A percentile compares a stretch with the other conserved stretches of the same genome.
Evolutionary conservation across 202 grass and related monocot species (phyloP).

Genomic region (Dendrocalamus latiflorus): DNA sequence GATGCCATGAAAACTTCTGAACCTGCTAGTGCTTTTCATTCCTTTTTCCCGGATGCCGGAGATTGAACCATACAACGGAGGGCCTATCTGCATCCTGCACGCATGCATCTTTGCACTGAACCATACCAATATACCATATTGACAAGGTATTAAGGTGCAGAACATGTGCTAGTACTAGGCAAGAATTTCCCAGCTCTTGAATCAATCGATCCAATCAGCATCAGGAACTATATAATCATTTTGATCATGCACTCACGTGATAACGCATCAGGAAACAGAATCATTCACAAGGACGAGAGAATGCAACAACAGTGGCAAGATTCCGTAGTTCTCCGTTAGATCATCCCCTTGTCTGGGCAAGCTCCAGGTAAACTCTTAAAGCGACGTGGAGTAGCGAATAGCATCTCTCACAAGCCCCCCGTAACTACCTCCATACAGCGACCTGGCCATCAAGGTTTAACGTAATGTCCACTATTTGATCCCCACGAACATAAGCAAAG

Average conservation of each 20-base stretch:
- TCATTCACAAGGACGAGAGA: background rate
- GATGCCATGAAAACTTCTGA: background rate
- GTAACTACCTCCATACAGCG: slow-evolving; percentile 8
- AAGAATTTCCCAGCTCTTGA: background rate
- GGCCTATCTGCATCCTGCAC: background rate
- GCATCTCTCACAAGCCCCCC: background rate
- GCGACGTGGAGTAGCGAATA: background rate
- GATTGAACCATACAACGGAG: background rate
- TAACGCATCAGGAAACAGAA: background rate
- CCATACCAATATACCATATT: too few species aligned
- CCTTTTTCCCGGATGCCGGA: background rate
- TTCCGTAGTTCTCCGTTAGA: background rate
- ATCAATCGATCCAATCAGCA: background rate
- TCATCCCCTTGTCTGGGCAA: background rate
- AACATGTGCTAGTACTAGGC: background rate
- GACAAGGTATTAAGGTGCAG: background rate
- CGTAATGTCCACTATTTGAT: slow-evolving; percentile 24
- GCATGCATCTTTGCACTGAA: background rate
- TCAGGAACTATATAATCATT: background rate
- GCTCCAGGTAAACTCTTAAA: slow-evolving; percentile 1
- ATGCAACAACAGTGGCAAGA: background rate
- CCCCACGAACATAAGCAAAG: slow-evolving; percentile 29
- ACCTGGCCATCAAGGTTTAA: background rate
- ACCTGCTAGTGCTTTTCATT: background rate
- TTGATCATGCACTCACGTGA: background rate